Percentiles rank a stretch among this genome's conserved stretches.
These are phyloP conservation scores for Jaapia argillacea DNA, from an alignment of 768 basidiomycete genomes.

Conservation along the genomic window DNA sequence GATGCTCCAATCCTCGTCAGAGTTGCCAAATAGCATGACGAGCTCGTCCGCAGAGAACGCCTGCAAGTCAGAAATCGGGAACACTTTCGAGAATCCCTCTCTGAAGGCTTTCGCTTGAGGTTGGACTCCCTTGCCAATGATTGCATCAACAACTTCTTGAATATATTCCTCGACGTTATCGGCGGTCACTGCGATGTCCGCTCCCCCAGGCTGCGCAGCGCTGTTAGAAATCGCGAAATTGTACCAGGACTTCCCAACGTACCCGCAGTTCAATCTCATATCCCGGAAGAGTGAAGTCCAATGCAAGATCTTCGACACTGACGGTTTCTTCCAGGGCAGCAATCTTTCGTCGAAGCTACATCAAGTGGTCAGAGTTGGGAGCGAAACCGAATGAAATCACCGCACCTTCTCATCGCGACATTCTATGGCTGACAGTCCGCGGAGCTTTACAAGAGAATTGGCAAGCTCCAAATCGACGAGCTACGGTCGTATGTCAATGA, in stretches of 20 bases:
- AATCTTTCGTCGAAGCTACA: conserved; percentile 33
- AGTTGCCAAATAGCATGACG: conserved; percentile 92
- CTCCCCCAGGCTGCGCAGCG: conserved; percentile 57
- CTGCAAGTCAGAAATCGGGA: conserved; percentile 83
- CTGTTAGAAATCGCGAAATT: conserved; percentile 2
- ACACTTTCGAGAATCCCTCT: conserved; percentile 93
- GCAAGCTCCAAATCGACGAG: conserved; percentile 80
- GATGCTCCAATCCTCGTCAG: conserved; percentile 93
- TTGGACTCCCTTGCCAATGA: conserved; percentile 71
- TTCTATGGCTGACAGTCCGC: conserved; percentile 25
- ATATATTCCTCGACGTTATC: conserved; percentile 89
- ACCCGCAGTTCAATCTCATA: conserved; percentile 90
- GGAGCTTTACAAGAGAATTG: conserved; percentile 74
- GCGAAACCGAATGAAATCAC: conserved; percentile 4
- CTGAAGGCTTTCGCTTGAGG: conserved; percentile 85
- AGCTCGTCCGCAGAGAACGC: conserved; percentile 93
- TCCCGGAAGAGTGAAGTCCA: conserved; percentile 96
- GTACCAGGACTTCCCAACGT: conserved; percentile 15
- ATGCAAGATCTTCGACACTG: conserved; percentile 75
- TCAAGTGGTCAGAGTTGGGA: background rate
- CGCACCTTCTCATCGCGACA: conserved; percentile 57
- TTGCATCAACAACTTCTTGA: conserved; percentile 75
- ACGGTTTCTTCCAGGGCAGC: conserved; percentile 49
- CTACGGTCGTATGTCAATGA: conserved; percentile 24
- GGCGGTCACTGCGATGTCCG: conserved; percentile 70